Conservation (phyloP, 2,329 filamentous ascomycete genomes). For the Cordyceps farinosa region DNA sequence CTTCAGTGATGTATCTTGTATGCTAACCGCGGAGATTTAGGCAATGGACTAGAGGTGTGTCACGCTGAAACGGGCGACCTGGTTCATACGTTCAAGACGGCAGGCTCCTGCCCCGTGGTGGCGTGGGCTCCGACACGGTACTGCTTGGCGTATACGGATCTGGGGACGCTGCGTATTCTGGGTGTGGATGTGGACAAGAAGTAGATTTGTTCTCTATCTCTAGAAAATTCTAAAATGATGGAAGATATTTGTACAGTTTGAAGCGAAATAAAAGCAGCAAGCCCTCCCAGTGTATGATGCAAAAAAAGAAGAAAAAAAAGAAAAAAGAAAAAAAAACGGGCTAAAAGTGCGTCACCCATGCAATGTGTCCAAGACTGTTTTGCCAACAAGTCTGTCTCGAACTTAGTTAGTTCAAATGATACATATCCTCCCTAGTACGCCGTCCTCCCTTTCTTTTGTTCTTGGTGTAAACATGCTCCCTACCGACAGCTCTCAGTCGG, state of each 20-base stretch:
- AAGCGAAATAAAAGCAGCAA: neutral
- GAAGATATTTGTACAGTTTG: neutral
- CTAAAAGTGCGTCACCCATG: neutral
- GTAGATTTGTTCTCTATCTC: constrained; percentile 20
- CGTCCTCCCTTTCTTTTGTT: neutral
- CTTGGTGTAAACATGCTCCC: neutral
- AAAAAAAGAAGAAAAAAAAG: neutral
- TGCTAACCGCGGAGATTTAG: constrained; percentile 30
- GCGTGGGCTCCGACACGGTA: constrained; percentile 75
- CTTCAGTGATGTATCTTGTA: neutral
- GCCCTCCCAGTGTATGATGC: neutral
- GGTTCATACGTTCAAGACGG: constrained; percentile 68
- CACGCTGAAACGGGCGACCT: constrained; percentile 72
- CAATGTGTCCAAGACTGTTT: neutral
- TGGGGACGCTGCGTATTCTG: constrained; percentile 65
- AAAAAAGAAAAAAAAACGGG: neutral
- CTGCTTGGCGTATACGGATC: constrained; percentile 69
- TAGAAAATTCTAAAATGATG: neutral
- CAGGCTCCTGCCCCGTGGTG: constrained; percentile 61
- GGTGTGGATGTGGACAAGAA: constrained; percentile 51
- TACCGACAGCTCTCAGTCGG: neutral
- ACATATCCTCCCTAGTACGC: neutral
- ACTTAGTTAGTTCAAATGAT: neutral
- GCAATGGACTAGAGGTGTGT: constrained; percentile 62
- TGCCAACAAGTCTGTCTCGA: neutral